Evolutionary conservation across 345 rosid species (phyloP), one percentile per base, ranked within the genome.

Genomic region (Boechera stricta): DNA sequence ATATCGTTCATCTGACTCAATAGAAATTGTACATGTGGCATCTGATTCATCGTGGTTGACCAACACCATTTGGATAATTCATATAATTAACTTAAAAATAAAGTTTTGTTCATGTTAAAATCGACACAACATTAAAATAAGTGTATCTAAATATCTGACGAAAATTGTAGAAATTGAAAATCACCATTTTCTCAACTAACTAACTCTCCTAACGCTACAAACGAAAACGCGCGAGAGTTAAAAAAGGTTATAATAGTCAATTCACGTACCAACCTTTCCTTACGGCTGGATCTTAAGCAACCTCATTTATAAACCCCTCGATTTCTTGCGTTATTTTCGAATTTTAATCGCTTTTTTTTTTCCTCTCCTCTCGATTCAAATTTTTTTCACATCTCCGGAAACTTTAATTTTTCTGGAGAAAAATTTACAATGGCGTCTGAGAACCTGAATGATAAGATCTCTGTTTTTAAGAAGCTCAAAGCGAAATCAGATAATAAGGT

Each of bases 401-500:
- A 29, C 12, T 13, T 13, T 44, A 0, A 6, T 7, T 21, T 72
- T 68, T 21, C 57, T 65, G 68, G 74, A 58, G 70, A 49, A 57
- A n/a, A 13, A 4, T n/a, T 41, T 18, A 61, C 45, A 76, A 67
- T 95, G 99, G 91, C 96, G 65, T 83, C 85, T 44, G 96, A 89
- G 10, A 80, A 45, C 64, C 81, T 73, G 53, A 79, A 79, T 62
- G 99, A 92, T 80, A 95, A 87, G 89, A 82, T 81, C 75, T 79
- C 84, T 33, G 82, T 95, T 69, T 92, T 95, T 78, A 86, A 75
- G 55, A 92, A 91, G 65, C 85, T 95, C 76, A 95, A 87, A 81
- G 82, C 98, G 1, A 95, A 89, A 84, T 84, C 96, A 1, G 99
- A 91, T 8, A 95, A 95, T 78, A 95, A 95, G 97, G 99, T 94